Evolutionary conservation across 345 rosid genomes (phyloP).

Genomic region (Pseudoturritis turrita): DNA sequence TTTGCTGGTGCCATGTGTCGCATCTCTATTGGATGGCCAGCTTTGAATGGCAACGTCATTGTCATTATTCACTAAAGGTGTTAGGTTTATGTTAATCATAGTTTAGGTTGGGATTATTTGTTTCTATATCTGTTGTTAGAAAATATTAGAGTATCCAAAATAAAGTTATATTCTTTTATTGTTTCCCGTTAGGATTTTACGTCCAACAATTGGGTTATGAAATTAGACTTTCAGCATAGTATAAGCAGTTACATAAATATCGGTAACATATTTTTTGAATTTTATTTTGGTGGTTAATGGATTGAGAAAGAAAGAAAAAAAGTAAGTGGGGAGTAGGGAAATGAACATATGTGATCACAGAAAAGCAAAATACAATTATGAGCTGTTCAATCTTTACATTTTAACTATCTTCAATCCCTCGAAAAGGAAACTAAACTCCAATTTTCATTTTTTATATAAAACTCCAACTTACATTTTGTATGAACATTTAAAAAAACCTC

Average conservation of each 20-base stretch:
- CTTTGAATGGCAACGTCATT: neutral
- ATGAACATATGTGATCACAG: conserved; percentile 22
- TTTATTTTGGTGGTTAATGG: neutral
- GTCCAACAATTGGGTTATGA: too few species aligned
- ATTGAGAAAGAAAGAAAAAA: neutral
- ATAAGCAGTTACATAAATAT: too few species aligned
- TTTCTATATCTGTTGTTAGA: neutral
- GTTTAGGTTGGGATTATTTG: neutral
- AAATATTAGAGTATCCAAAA: neutral
- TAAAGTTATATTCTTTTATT: neutral
- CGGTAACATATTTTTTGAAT: neutral
- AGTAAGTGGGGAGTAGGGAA: neutral
- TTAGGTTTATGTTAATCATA: neutral
- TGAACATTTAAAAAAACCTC: neutral
- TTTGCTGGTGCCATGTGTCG: neutral
- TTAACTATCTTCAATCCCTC: neutral
- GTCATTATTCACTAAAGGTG: neutral
- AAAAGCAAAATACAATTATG: conserved; percentile 7
- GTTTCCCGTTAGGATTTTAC: too few species aligned
- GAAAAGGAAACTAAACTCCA: neutral
- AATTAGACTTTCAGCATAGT: too few species aligned
- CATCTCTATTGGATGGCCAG: neutral
- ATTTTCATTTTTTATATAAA: neutral
- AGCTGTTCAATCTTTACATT: conserved; percentile 22
- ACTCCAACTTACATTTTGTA: neutral